Base-by-base conservation (phyloP, 2,329 filamentous ascomycete species). In the Trichoderma atrobrunneum region DNA sequence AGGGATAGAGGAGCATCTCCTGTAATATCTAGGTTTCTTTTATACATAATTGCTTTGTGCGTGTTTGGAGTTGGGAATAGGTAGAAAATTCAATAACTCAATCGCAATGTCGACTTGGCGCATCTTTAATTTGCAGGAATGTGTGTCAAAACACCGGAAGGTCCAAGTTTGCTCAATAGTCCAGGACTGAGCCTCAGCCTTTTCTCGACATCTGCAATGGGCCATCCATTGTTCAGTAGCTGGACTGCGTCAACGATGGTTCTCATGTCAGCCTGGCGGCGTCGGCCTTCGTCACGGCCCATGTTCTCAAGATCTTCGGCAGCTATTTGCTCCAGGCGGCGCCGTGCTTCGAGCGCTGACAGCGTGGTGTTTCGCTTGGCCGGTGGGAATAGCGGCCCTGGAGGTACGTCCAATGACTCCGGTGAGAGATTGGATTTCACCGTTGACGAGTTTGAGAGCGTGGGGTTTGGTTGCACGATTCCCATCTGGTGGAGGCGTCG, bases 401-500 rank as follows among this genome's bases (percentile, higher is more conserved):
- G 48, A 2, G 79, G 71, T 12, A 75, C 75, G 71, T 74, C 74
- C 63, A 74, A 28, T 70, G 61, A 70, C 74, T 72, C 68, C 2
- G 70, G 70, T 0, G 75, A 6, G 70, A 73, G 5, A 36, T 76
- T 70, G 14, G 74, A 34, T 28, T 75, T 74, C 8, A 82, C 86
- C 2, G 81, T 86, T 8, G 87, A 88, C 2, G 86, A 87, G 28
- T 85, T 81, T 7, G 87, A 88, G 61, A 83, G 85, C 5, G 85
- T 87, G 34, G 87, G 87, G 74, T 85, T 87, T 5, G 87, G 87
- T 61, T 86, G 83, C 10, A 83, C 87, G 34, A 88, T 81, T 76
- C 87, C 87, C 84, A 89, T 88, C 73, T 86, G 80, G 30, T 83
- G 83, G 6, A 89, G 83, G 18, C 87, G 86, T 63, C 80, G 80